Base-by-base conservation (phyloP, 2,329 filamentous ascomycete species). In the Fusarium beomiforme region DNA sequence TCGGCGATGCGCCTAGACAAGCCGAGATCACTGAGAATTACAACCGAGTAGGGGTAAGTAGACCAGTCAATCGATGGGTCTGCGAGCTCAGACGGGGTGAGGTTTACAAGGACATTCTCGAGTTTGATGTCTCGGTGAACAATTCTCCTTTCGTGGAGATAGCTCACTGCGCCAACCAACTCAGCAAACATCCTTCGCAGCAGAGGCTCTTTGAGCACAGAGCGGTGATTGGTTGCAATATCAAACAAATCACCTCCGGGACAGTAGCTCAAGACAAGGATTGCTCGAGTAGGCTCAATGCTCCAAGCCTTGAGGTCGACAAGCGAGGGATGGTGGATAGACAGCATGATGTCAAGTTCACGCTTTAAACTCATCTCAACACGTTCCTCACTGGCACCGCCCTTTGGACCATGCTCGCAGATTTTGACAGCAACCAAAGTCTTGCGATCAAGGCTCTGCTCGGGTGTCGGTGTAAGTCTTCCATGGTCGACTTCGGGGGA, bases 71-170 rank as follows among this genome's bases (percentile, higher is more conserved):
- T 83, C 9, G 86, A 84, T 75, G 84, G 68, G 76, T 89, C 86
- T n/a, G 90, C 84, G 42, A 97, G 88, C 77, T 93, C 89, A 31
- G 88, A 79, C 8, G 89, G 84, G 0, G 92, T 89, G 50, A 97
- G 86, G 78, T 97, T 98, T 76, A 98, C 92, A 33, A 99, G 90
- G 43, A 98, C 93, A 80, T 98, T 88, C 85, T 99, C 96, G 64
- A 99, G 90, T 83, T 99, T 99, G 81, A 99, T 97, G 81, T 99
- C 96, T 66, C 96, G 90, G 79, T 99, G 96, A 58, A 98, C 95
- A 78, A 99, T 97, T 73, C 89, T 91, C 75, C 93, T 86, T 58
- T 89, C 85, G 81, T 99, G 96, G 51, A 99, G 85, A 83, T 98
- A 98, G 63, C 87, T 88, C 37, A 97, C 91, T 0, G 95, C 96